Evolutionary conservation across 192 early-diverging fungal species (phyloP).

Genomic region (Backusella australiensis): DNA sequence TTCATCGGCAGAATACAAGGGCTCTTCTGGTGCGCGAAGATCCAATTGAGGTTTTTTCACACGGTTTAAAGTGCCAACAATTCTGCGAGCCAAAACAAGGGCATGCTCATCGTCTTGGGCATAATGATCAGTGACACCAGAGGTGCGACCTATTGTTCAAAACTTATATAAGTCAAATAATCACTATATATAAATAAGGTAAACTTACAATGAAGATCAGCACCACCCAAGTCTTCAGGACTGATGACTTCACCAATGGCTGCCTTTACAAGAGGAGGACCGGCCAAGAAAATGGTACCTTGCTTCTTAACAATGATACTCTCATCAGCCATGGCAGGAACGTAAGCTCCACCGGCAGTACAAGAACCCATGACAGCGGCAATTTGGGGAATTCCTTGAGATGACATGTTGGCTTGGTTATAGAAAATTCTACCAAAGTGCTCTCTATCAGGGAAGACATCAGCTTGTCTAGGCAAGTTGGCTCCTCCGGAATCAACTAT

Average conservation of each 20-base stretch:
- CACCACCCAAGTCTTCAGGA: slow-evolving; percentile 93
- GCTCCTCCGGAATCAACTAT: slow-evolving; percentile 92
- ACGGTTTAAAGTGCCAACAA: slow-evolving; percentile 86
- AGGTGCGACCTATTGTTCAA: slow-evolving; percentile 55
- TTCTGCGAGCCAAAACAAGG: slow-evolving; percentile 74
- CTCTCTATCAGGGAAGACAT: slow-evolving; percentile 94
- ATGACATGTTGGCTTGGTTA: slow-evolving; percentile 82
- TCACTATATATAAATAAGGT: not conserved
- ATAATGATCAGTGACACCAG: slow-evolving; percentile 94
- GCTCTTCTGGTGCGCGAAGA: slow-evolving; percentile 61
- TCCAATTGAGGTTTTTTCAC: slow-evolving; percentile 55
- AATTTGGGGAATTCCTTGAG: slow-evolving; percentile 87
- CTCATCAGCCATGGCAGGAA: slow-evolving; percentile 98
- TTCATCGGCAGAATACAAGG: slow-evolving; percentile 79
- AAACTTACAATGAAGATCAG: slow-evolving; percentile 87
- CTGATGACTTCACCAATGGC: slow-evolving; percentile 94
- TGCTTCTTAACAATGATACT: slow-evolving; percentile 94
- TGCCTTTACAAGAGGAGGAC: slow-evolving; percentile 94
- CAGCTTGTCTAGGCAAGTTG: slow-evolving; percentile 89
- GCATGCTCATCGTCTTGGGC: slow-evolving; percentile 89
- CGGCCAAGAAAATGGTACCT: slow-evolving; percentile 96
- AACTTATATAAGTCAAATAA: not conserved
- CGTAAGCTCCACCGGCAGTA: slow-evolving; percentile 96
- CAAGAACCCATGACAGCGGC: slow-evolving; percentile 98
- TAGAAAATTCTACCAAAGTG: slow-evolving; percentile 96